phyloP scores from a whole-genome alignment of 169 alveolate species.

The Plasmodium cynomolgi region DNA sequence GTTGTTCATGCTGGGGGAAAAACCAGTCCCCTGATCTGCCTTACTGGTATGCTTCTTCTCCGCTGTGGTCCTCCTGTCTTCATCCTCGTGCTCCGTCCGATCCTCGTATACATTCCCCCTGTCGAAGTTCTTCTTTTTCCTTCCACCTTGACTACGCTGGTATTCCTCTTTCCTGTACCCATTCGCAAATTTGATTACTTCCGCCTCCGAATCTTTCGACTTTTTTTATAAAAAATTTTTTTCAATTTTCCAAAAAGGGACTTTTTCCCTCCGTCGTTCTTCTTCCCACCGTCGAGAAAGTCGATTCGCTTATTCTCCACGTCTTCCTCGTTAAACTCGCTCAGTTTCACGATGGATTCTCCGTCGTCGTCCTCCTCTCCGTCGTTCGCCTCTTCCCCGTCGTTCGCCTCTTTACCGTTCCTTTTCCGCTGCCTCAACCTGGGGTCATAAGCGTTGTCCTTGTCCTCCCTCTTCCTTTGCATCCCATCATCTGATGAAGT shows the following conservation, averaged over 20 bases:
- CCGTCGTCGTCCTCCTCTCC: constrained; percentile 9
- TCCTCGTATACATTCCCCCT: neutral
- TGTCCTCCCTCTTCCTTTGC: neutral
- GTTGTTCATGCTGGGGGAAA: neutral
- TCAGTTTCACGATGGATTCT: constrained; percentile 18
- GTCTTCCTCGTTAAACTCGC: constrained; percentile 34
- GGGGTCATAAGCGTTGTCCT: neutral
- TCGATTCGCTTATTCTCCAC: neutral
- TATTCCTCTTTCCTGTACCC: neutral
- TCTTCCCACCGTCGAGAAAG: neutral
- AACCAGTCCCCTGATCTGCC: neutral
- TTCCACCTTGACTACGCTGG: neutral
- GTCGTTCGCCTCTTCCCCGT: too few species aligned
- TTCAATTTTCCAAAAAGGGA: constrained; percentile 51
- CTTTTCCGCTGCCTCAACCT: neutral
- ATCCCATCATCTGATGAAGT: neutral
- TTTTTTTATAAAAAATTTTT: constrained; percentile 51
- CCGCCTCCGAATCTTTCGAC: constrained; percentile 2
- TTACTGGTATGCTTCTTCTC: neutral
- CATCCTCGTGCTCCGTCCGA: neutral
- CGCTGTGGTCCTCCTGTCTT: neutral
- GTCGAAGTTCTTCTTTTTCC: neutral
- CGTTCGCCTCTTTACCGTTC: neutral
- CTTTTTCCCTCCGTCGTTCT: neutral
- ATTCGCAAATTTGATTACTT: neutral